Evolutionary conservation across 768 basidiomycete species (phyloP).

Genomic region (Mycena amicta): DNA sequence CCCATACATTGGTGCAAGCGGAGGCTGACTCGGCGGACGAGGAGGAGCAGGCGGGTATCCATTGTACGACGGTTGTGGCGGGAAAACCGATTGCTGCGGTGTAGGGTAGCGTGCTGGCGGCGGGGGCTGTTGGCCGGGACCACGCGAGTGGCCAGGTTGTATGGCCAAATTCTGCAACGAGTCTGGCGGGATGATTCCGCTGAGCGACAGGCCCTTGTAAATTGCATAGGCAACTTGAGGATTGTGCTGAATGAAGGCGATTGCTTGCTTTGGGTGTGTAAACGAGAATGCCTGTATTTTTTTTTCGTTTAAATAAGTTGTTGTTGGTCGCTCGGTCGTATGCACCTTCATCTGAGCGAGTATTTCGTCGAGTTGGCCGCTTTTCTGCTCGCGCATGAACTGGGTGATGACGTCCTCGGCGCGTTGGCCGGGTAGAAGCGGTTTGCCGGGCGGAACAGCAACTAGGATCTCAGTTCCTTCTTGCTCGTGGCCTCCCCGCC

Average conservation of each 20-base stretch:
- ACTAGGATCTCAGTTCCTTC: slow-evolving; percentile 59
- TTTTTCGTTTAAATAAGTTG: neutral
- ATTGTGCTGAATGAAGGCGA: slow-evolving; percentile 73
- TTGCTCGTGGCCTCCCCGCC: slow-evolving; percentile 27
- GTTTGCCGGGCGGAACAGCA: slow-evolving; percentile 74
- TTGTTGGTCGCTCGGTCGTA: neutral
- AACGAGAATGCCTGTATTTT: slow-evolving; percentile 82
- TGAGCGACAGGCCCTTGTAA: slow-evolving; percentile 90
- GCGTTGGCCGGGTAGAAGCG: slow-evolving; percentile 68
- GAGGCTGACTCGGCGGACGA: neutral
- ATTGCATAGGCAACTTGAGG: slow-evolving; percentile 96
- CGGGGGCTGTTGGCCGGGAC: neutral
- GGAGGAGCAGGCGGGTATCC: neutral
- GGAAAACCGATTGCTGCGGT: too few relatives aligned
- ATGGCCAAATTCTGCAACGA: slow-evolving; percentile 58
- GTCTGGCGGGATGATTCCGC: slow-evolving; percentile 89
- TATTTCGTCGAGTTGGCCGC: slow-evolving; percentile 80
- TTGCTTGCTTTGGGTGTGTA: slow-evolving; percentile 88
- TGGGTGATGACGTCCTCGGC: slow-evolving; percentile 84
- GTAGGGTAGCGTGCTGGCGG: neutral
- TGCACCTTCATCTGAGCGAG: slow-evolving; percentile 96
- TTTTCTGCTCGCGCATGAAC: slow-evolving; percentile 67
- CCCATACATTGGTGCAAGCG: neutral
- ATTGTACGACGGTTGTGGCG: neutral
- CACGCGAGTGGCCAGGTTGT: neutral